A percentile compares a stretch with the other conserved stretches of the same genome.
Evolutionary conservation across 352 stramenopile species (phyloP).

Genomic region (Pythium sp.): DNA sequence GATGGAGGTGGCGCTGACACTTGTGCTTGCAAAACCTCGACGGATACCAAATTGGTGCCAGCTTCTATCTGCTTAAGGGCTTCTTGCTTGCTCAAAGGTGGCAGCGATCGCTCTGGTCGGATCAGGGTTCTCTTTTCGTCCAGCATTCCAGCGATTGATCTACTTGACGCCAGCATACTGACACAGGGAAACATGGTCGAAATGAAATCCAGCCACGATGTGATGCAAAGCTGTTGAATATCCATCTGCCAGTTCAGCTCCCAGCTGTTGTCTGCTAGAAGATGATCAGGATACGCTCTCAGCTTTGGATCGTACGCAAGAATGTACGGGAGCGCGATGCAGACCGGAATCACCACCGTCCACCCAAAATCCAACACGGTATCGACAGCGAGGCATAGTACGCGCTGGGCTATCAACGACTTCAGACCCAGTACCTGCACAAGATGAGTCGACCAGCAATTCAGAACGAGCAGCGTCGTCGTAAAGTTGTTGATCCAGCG

Average conservation of each 20-base stretch:
- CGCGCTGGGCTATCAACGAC: slow-evolving; percentile 20
- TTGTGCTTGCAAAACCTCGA: neutral
- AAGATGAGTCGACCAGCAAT: slow-evolving; percentile 22
- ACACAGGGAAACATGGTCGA: slow-evolving; percentile 7
- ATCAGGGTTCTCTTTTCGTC: slow-evolving; percentile 8
- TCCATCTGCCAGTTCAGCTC: slow-evolving; percentile 13
- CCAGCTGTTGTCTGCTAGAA: slow-evolving; percentile 3
- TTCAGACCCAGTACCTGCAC: slow-evolving; percentile 14
- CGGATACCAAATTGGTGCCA: neutral
- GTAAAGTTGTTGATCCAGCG: slow-evolving; percentile 34
- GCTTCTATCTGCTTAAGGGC: neutral
- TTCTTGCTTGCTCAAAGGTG: slow-evolving; percentile 2
- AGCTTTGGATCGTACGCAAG: slow-evolving; percentile 3
- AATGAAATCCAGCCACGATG: slow-evolving; percentile 8
- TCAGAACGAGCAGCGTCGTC: slow-evolving; percentile 22
- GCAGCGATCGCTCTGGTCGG: neutral
- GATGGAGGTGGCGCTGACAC: neutral
- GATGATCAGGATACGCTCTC: neutral
- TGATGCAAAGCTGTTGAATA: slow-evolving; percentile 15
- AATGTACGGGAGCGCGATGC: slow-evolving; percentile 25
- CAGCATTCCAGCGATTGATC: slow-evolving; percentile 9
- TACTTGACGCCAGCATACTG: slow-evolving; percentile 14
- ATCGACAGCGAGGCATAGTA: slow-evolving; percentile 25
- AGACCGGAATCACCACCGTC: slow-evolving; percentile 26
- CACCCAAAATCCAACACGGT: slow-evolving; percentile 28